Conservation (phyloP, 2,329 filamentous ascomycete species). For the Claviceps sp. region DNA sequence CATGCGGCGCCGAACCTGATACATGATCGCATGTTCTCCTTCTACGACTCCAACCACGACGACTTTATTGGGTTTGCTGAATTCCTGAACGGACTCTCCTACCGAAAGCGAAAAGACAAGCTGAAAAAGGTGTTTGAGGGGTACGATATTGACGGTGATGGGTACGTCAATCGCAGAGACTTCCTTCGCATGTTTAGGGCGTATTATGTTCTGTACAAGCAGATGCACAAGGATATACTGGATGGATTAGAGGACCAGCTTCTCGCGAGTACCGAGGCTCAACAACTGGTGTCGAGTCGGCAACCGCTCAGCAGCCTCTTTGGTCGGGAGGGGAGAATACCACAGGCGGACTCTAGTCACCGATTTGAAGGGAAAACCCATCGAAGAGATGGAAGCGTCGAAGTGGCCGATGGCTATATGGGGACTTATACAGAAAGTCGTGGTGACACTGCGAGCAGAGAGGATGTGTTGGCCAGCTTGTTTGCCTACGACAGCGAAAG, state of each 20-base stretch:
- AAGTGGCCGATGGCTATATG: constrained; percentile 43
- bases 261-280: constrained; percentile 59
- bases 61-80: constrained; percentile 85
- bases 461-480: constrained; percentile 44
- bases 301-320: constrained; percentile 65
- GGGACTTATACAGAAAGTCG: constrained; percentile 46
- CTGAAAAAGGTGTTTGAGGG: constrained; percentile 67
- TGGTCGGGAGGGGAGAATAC: constrained; percentile 57
- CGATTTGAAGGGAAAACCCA: constrained; percentile 54
- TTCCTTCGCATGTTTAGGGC: constrained; percentile 85
- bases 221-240: constrained; percentile 75
- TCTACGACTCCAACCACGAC: constrained; percentile 86
- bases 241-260: constrained; percentile 66
- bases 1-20: constrained; percentile 76
- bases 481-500: constrained; percentile 27
- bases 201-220: constrained; percentile 81
- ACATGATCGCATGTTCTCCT: constrained; percentile 91
- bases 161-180: constrained; percentile 72
- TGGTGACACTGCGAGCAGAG: constrained; percentile 45
- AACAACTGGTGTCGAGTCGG: constrained; percentile 60
- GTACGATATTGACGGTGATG: constrained; percentile 83
- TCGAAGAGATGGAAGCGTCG: constrained; percentile 48
- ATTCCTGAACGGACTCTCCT: constrained; percentile 72
- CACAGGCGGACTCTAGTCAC: constrained; percentile 42
- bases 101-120: constrained; percentile 53